These are phyloP conservation scores for Hyaloscypha variabilis DNA, from an alignment of 495 filamentous ascomycete species.

Conservation along the genomic window DNA sequence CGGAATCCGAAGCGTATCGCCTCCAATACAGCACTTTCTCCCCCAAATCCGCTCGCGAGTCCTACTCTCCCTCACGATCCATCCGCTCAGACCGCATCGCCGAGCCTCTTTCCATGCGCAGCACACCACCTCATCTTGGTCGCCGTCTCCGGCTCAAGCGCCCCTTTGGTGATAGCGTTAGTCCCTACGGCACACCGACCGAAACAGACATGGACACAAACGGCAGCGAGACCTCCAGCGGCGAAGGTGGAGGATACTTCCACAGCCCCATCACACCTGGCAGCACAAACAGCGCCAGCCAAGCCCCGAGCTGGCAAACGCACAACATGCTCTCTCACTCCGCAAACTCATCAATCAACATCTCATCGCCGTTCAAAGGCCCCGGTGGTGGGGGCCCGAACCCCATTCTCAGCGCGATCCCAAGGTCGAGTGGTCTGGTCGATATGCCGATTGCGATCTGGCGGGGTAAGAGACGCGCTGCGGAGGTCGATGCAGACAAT, in stretches of 20 bases:
- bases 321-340: constrained; percentile 31
- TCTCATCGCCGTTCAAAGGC: neutral
- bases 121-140: constrained; percentile 22
- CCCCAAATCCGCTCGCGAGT: constrained; percentile 16
- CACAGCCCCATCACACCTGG: constrained; percentile 33
- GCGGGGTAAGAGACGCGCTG: constrained; percentile 24
- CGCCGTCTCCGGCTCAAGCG: constrained; percentile 29
- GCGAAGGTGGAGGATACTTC: constrained; percentile 31
- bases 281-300: constrained; percentile 4
- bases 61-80: constrained; percentile 16
- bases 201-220: constrained; percentile 41
- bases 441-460: constrained; percentile 20
- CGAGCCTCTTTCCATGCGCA: constrained; percentile 2
- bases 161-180: constrained; percentile 17
- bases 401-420: constrained; percentile 47
- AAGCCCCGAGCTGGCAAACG: constrained; percentile 21
- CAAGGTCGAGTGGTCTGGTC: constrained; percentile 33
- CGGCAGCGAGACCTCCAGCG: constrained; percentile 21
- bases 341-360: constrained; percentile 24
- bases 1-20: constrained; percentile 53
- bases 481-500: constrained; percentile 28
- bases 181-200: constrained; percentile 38
- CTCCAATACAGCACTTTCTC: constrained; percentile 20
- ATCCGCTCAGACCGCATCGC: constrained; percentile 2
- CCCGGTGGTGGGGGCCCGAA: constrained; percentile 23